A percentile compares a stretch with the other conserved stretches of the same genome.
Evolutionary conservation across 345 rosid species (phyloP).

Genomic region (Excoecaria cochinchinensis): DNA sequence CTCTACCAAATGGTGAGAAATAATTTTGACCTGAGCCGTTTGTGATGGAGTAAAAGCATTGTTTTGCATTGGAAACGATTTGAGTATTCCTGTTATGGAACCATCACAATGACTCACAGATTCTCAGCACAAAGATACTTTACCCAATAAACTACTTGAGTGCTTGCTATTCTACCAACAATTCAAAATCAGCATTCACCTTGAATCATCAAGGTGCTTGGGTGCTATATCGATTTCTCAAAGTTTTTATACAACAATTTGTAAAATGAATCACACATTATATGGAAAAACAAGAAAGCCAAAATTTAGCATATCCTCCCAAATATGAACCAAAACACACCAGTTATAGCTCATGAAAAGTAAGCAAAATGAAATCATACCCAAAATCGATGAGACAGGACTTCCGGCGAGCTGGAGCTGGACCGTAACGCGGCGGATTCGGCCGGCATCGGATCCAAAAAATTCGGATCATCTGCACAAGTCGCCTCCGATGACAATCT

Average conservation of each 20-base stretch:
- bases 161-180: not conserved
- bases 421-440: constrained; percentile 57
- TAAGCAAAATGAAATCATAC: constrained; percentile 37
- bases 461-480: constrained; percentile 91
- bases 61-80: not conserved
- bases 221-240: not conserved
- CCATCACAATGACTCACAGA: not conserved
- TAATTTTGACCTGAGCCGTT: not conserved
- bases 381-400: constrained; percentile 91
- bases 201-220: not conserved
- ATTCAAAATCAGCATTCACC: not conserved
- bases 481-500: constrained; percentile 91
- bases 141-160: not conserved
- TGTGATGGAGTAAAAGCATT: not conserved
- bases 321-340: not conserved
- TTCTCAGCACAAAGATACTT: not conserved
- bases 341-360: not conserved
- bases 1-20: not conserved
- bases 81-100: not conserved
- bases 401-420: constrained; percentile 59
- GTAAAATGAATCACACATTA: not conserved
- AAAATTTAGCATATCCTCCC: not conserved
- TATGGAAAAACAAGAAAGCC: not conserved
- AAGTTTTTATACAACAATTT: not conserved
- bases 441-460: constrained; percentile 83